Evolutionary conservation across 108 stramenopile genomes (phyloP).

Genomic region (Cyclotella choctawhatcheeana): DNA sequence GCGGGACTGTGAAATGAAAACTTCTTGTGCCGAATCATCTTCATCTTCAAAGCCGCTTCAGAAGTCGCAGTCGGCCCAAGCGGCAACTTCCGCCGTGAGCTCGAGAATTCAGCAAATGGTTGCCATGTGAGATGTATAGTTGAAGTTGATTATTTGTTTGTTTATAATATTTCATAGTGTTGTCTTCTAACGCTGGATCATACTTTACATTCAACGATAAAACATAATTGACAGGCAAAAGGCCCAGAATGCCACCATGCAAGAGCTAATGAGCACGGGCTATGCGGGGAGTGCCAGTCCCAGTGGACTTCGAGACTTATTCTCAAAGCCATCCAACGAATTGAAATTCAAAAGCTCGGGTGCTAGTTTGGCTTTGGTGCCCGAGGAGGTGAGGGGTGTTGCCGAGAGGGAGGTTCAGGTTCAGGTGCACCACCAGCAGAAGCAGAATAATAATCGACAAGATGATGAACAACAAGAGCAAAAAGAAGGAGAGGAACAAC

Average conservation of each 20-base stretch:
- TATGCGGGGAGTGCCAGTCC: conserved; percentile 25
- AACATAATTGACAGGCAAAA: conserved; percentile 27
- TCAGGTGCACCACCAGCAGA: no score
- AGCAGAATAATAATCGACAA: background rate
- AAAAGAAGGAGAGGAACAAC: no score
- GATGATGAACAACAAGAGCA: background rate
- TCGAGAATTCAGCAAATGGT: conserved; percentile 37
- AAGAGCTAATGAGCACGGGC: conserved; percentile 23
- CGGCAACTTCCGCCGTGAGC: conserved; percentile 13
- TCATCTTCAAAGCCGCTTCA: background rate
- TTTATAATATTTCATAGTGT: no score
- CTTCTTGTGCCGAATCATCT: background rate
- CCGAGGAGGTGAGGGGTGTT: background rate
- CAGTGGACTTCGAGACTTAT: conserved; percentile 16
- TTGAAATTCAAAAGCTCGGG: background rate
- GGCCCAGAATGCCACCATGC: conserved; percentile 40
- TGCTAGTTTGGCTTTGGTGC: background rate
- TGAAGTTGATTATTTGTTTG: no score
- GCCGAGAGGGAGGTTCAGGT: background rate
- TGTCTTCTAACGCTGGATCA: no score
- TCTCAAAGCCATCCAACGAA: no score
- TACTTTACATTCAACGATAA: no score
- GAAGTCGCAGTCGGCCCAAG: background rate
- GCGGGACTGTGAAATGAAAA: conserved; percentile 14
- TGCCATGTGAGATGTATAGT: no score